phyloP scores from a whole-genome alignment of 768 basidiomycete genomes.

The Phanerochaete sordida region DNA sequence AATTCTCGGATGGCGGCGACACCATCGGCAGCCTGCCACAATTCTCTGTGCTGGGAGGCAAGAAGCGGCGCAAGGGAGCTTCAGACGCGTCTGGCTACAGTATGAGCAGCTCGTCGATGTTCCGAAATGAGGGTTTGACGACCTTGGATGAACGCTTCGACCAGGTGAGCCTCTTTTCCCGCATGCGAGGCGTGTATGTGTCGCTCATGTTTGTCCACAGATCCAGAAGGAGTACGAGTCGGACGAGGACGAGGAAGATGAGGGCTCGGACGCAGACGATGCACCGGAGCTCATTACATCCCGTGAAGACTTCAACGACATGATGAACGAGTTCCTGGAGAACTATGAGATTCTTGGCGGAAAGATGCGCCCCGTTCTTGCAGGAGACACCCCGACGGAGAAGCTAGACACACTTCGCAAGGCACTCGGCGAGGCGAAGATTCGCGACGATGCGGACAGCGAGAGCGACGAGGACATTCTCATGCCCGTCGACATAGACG shows the following conservation, averaged over 20 bases:
- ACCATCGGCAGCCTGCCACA: conserved; percentile 74
- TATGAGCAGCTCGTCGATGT: conserved; percentile 97
- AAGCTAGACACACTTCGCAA: conserved; percentile 80
- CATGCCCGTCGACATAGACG: conserved; percentile 38
- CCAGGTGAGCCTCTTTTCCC: conserved; percentile 56
- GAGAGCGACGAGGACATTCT: conserved; percentile 43
- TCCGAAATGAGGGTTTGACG: conserved; percentile 83
- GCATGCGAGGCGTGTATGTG: too few relatives aligned
- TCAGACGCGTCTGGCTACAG: conserved; percentile 93
- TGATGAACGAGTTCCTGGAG: conserved; percentile 92
- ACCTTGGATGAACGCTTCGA: conserved; percentile 93
- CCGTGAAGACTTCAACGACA: conserved; percentile 83
- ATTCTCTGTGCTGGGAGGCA: conserved; percentile 78
- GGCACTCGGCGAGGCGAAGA: conserved; percentile 69
- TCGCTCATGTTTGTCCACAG: too few relatives aligned
- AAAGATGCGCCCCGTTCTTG: conserved; percentile 74
- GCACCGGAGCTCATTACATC: conserved; percentile 75
- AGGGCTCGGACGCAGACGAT: conserved; percentile 48
- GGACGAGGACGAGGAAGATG: conserved; percentile 41
- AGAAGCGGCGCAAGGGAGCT: conserved; percentile 65
- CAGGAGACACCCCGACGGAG: conserved; percentile 67
- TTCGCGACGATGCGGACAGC: conserved; percentile 45
- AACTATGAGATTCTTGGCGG: conserved; percentile 90
- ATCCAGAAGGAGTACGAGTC: conserved; percentile 78
- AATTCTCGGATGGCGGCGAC: conserved; percentile 69